Evolutionary conservation across 768 basidiomycete species (phyloP).

Genomic region (Zangia roseola): DNA sequence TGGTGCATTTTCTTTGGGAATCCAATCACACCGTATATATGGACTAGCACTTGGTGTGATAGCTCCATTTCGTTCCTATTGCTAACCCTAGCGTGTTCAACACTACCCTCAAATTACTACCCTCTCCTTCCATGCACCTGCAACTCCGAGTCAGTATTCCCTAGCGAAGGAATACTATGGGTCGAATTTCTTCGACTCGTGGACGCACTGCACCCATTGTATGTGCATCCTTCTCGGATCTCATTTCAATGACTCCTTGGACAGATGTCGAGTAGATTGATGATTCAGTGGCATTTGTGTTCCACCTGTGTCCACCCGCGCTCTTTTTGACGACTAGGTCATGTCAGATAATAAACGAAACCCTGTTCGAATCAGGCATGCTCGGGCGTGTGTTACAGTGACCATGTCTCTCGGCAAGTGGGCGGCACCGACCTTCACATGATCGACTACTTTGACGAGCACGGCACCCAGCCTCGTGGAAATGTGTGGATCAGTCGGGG

Average conservation of each 20-base stretch:
- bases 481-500: no score
- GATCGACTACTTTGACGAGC: no score
- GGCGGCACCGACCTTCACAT: no score
- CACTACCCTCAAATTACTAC: neutral
- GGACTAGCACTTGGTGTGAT: neutral
- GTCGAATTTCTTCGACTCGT: constrained; percentile 61
- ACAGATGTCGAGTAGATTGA: constrained; percentile 43
- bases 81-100: neutral
- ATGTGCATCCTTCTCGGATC: constrained; percentile 18
- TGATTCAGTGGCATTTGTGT: no score
- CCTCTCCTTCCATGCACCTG: constrained; percentile 13
- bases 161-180: constrained; percentile 59
- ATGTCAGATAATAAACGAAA: constrained; percentile 57
- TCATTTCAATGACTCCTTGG: neutral
- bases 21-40: constrained; percentile 11
- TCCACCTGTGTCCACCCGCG: no score
- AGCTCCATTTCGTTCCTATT: neutral
- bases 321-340: constrained; percentile 20
- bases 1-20: neutral
- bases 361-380: constrained; percentile 64
- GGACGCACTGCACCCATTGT: constrained; percentile 65
- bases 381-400: no score
- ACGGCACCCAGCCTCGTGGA: no score
- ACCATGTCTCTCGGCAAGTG: no score
- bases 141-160: constrained; percentile 47